Conservation (phyloP, 2,329 filamentous ascomycete species). For the Xylaria sp. region DNA sequence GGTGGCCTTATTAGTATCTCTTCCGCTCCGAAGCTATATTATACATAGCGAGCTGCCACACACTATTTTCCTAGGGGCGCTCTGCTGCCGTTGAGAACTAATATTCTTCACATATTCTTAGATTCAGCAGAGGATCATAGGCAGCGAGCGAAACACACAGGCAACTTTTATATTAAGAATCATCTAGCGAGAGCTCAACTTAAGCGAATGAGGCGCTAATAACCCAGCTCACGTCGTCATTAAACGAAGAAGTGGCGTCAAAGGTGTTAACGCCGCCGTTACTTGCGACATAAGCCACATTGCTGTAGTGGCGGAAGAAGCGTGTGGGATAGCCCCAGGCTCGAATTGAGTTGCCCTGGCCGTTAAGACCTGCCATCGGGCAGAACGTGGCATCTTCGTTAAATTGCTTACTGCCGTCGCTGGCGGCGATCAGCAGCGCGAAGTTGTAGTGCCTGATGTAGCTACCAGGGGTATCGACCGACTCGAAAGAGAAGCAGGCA, state of each 20-base stretch:
- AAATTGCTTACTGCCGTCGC: constrained; percentile 67
- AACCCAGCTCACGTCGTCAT: constrained; percentile 65
- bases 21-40: neutral
- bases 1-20: too few relatives aligned
- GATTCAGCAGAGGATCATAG: neutral
- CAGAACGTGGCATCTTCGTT: constrained; percentile 73
- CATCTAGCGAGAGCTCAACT: neutral
- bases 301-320: constrained; percentile 66
- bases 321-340: constrained; percentile 71
- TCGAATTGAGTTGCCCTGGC: constrained; percentile 62
- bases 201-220: constrained; percentile 56
- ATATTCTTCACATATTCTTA: neutral
- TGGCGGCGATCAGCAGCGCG: constrained; percentile 59
- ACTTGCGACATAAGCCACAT: constrained; percentile 47
- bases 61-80: neutral
- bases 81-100: neutral
- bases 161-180: neutral
- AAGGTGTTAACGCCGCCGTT: constrained; percentile 56
- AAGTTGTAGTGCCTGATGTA: constrained; percentile 69
- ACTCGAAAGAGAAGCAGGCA: constrained; percentile 71
- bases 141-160: neutral
- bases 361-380: constrained; percentile 61
- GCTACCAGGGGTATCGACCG: constrained; percentile 66
- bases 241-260: constrained; percentile 61
- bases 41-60: neutral